These are phyloP conservation scores for Pythium periplocum DNA, from an alignment of 352 stramenopile genomes.

Conservation along the genomic window DNA sequence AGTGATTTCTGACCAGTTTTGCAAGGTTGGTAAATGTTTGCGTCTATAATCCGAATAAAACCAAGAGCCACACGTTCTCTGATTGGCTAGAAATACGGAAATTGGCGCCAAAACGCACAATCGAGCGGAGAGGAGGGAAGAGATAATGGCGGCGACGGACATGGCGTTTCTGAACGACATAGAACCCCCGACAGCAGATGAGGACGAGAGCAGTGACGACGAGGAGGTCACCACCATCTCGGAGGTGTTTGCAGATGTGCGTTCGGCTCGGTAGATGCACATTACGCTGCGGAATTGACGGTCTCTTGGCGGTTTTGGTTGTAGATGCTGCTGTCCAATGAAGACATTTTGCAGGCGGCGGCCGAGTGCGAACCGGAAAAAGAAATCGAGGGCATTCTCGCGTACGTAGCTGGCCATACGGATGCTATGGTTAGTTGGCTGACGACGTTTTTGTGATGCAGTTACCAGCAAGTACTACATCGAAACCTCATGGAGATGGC, in stretches of 20 bases:
- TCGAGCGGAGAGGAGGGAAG: constrained; percentile 5
- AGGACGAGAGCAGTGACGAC: constrained; percentile 17
- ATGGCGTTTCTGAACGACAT: constrained; percentile 1
- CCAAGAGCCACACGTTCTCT: neutral
- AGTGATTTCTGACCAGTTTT: constrained; percentile 39
- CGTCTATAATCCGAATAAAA: too few species aligned
- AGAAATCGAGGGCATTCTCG: constrained; percentile 41
- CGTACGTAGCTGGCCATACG: constrained; percentile 26
- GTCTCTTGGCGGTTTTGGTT: neutral
- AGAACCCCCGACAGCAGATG: neutral
- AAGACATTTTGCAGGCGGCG: constrained; percentile 59
- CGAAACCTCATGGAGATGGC: constrained; percentile 78
- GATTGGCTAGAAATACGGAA: constrained; percentile 18
- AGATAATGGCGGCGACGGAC: neutral
- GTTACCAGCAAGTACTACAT: constrained; percentile 70
- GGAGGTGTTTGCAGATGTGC: constrained; percentile 66
- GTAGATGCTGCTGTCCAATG: constrained; percentile 72
- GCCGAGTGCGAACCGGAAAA: constrained; percentile 58
- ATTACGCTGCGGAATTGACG: too few species aligned
- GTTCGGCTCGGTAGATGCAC: neutral
- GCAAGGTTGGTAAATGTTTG: too few species aligned
- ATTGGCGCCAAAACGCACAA: constrained; percentile 15
- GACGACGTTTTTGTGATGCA: constrained; percentile 9
- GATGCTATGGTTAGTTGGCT: neutral
- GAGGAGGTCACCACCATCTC: constrained; percentile 47